phyloP scores from a whole-genome alignment of 768 basidiomycete genomes.

The Tricholoma terreum region DNA sequence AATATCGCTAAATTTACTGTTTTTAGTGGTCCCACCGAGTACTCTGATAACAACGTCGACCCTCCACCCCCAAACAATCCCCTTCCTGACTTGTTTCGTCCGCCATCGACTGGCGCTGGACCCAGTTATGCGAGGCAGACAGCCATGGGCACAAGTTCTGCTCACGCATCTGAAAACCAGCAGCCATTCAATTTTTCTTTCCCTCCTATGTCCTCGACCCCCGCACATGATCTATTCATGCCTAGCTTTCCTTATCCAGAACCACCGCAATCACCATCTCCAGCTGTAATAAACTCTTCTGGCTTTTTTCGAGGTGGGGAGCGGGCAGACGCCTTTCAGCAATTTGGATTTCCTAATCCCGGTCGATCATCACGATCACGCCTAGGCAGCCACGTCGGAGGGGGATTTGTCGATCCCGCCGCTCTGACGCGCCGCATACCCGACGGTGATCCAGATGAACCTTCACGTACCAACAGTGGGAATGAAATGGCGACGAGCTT shows the following conservation, averaged over 20 bases:
- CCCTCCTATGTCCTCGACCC: constrained; percentile 50
- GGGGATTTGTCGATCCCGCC: constrained; percentile 40
- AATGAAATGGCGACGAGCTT: constrained; percentile 41
- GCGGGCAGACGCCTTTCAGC: constrained; percentile 43
- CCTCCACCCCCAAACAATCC: constrained; percentile 49
- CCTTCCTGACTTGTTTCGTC: constrained; percentile 50
- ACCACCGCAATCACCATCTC: constrained; percentile 57
- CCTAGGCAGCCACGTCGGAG: constrained; percentile 26
- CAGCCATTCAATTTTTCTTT: constrained; percentile 53
- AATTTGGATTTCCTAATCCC: constrained; percentile 44
- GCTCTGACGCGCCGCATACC: constrained; percentile 31
- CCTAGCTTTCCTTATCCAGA: constrained; percentile 51
- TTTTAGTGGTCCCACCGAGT: constrained; percentile 42
- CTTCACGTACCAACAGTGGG: constrained; percentile 46
- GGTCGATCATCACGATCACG: constrained; percentile 39
- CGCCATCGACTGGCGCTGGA: constrained; percentile 34
- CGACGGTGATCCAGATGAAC: constrained; percentile 18
- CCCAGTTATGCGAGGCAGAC: constrained; percentile 10
- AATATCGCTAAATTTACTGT: constrained; percentile 44
- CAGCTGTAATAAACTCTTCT: constrained; percentile 32
- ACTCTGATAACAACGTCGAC: constrained; percentile 32
- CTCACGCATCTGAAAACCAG: constrained; percentile 51
- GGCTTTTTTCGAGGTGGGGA: constrained; percentile 26
- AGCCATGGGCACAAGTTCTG: constrained; percentile 40
- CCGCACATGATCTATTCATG: constrained; percentile 43